phyloP scores from a whole-genome alignment of 1,284 basidiomycete species.

The Ceratorhiza oryzae-sativae region DNA sequence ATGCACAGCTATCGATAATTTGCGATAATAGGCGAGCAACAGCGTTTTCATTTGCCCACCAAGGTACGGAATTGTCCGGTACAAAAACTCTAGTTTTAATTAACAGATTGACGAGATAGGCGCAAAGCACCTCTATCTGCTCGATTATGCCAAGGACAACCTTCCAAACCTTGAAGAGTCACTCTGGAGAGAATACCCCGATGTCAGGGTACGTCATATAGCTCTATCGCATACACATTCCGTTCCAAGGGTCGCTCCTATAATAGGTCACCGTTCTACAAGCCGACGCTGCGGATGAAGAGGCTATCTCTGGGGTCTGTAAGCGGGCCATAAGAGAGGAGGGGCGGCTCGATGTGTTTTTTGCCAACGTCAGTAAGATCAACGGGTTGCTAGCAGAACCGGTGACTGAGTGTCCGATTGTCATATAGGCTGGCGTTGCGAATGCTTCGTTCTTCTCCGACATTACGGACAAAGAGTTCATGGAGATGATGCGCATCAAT shows the following conservation, averaged over 20 bases:
- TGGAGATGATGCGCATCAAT: constrained; percentile 82
- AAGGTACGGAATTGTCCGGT: constrained; percentile 59
- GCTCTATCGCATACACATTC: not conserved
- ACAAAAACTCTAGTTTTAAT: not conserved
- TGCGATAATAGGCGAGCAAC: constrained; percentile 69
- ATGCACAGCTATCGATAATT: not conserved
- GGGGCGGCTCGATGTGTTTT: constrained; percentile 90
- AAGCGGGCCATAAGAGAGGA: constrained; percentile 78
- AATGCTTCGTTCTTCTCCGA: constrained; percentile 49
- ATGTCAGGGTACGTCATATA: constrained; percentile 67
- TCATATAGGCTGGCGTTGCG: constrained; percentile 62
- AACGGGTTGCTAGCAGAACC: not conserved
- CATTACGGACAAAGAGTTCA: constrained; percentile 72
- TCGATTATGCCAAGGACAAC: constrained; percentile 78
- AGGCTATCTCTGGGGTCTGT: constrained; percentile 73
- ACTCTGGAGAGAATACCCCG: constrained; percentile 73
- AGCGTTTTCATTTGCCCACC: constrained; percentile 78
- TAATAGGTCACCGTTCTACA: constrained; percentile 70
- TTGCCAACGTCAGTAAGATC: constrained; percentile 83
- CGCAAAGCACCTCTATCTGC: constrained; percentile 81
- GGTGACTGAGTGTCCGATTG: too few relatives aligned
- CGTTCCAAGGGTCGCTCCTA: not conserved
- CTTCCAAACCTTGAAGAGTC: constrained; percentile 74
- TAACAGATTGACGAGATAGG: constrained; percentile 56
- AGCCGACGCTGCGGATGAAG: constrained; percentile 85